Evolutionary conservation across 345 rosid genomes (phyloP), one percentile per base, ranked within the genome.

Genomic region (Laguncularia racemosa): DNA sequence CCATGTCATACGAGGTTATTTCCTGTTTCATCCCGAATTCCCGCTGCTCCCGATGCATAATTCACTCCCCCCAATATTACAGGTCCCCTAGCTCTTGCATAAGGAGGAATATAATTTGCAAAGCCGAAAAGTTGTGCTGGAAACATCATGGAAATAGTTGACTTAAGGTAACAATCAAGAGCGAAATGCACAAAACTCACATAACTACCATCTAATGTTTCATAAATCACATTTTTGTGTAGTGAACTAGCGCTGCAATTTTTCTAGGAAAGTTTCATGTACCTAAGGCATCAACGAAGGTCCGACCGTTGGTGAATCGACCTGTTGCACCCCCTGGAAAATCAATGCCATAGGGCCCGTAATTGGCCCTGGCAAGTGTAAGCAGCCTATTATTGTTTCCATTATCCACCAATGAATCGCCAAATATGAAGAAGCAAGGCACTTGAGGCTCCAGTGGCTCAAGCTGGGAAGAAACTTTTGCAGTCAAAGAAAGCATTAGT

Each of bases 341-440:
- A 71, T 91, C 98, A 16, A 91, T 78, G 48, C 98, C 98, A 19
- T 91, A 88, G 60, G 98, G 96, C 69, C 89, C 56, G 44, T 85
- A 91, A 70, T 91, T 75, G 53, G 98, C 95, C 67, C 92, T 75
- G 46, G 96, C 84, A 48, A 85, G 83, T 0, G 95, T 80, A 2
- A 74, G 48, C 64, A 91, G 63, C 56, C 84, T 69, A 61, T 91
- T 88, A 56, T 91, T 91, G 69, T 88, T 91, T 52, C 98, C 98
- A 71, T 88, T 91, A 57, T 91, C 98, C 2, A 88, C 98, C 62
- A 91, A 64, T 2, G 98, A 88, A 58, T 91, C 98, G n/a, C 96
- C 96, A 5, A 91, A 85, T 28, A 88, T 76, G 72, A 81, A 91
- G 76, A 80, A 85, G 68, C 95, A 79, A 18, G 98, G 92, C 50